Evolutionary conservation across 345 rosid genomes (phyloP), one percentile per base, ranked within the genome.

Genomic region (Ricinus communis): DNA sequence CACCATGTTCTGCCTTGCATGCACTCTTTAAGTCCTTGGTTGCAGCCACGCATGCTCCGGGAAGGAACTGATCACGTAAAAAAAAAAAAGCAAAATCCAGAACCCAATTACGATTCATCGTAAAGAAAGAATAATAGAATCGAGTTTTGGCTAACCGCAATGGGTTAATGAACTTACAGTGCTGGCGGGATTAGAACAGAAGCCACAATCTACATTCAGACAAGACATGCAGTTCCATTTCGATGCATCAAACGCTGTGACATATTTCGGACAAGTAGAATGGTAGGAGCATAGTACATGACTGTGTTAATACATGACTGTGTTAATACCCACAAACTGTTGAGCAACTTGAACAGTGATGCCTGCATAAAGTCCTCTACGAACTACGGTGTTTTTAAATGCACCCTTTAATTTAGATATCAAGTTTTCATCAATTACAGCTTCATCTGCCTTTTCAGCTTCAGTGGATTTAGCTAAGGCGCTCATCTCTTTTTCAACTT

Each of bases 341-440:
- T 43, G 47, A 43, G 93, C 98, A 16, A 93, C 97, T 65, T 93
- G 98, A 18, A 87, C 96, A 0, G 96, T 85, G 18, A 93, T 72
- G 9, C 98, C 97, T 0, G 98, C 98, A 0, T 87, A 88, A 4
- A 93, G 87, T 68, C 87, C 98, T 71, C 93, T 83, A 14, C 98
- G 71, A 15, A 91, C 93, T 2, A 82, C 73, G 0, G 40, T 58
- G 56, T 89, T 84, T 5, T 69, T 58, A 0, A 81, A 83, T 8
- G 96, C 98, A 31, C 89, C 90, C 81, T 77, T 93, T 38, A 91
- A 64, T 72, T 86, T 91, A 1, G 82, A 67, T 1, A 71, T 5
- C 57, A 87, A 61, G 66, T 76, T 79, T 4, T 82, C 82, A n/a
- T 93, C 97, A 0, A 81, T 62, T 14, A 70, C 25, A 8, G 77